Conservation (phyloP, 192 early-diverging fungal genomes). For the Linnemannia elongata region DNA sequence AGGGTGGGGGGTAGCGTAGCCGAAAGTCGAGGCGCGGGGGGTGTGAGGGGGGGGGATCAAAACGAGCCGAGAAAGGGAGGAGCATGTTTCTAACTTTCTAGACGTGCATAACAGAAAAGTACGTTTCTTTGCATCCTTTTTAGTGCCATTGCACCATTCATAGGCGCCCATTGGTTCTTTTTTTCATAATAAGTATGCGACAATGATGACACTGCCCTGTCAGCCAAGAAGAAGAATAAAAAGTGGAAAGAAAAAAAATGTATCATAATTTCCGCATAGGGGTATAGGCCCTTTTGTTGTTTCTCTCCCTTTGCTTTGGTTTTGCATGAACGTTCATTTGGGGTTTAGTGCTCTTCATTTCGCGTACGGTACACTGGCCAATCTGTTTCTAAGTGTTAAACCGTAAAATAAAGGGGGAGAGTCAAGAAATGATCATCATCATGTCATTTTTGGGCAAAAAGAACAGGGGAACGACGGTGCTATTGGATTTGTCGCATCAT, state of each 20-base stretch:
- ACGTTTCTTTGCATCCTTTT: background rate
- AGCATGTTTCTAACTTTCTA: background rate
- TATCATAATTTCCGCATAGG: background rate
- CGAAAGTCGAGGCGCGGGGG: background rate
- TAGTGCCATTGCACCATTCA: background rate
- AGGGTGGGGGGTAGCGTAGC: background rate
- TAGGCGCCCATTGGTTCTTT: background rate
- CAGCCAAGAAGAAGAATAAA: background rate
- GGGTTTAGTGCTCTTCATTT: background rate
- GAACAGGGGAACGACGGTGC: background rate
- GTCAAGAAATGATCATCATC: background rate
- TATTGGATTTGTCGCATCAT: background rate
- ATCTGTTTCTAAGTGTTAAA: background rate
- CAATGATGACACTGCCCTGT: slow-evolving; percentile 1
- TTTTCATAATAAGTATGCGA: background rate
- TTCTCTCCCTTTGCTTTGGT: background rate
- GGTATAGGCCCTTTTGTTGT: background rate
- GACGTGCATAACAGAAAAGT: background rate
- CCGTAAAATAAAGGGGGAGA: background rate
- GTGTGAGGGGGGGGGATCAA: background rate
- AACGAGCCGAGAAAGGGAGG: background rate
- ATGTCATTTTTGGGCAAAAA: background rate
- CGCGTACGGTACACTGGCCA: background rate
- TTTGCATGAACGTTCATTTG: background rate
- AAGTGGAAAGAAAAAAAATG: too few species aligned